Evolutionary conservation across 345 rosid species (phyloP), one percentile per base, ranked within the genome.

Genomic region (Murraya paniculata): DNA sequence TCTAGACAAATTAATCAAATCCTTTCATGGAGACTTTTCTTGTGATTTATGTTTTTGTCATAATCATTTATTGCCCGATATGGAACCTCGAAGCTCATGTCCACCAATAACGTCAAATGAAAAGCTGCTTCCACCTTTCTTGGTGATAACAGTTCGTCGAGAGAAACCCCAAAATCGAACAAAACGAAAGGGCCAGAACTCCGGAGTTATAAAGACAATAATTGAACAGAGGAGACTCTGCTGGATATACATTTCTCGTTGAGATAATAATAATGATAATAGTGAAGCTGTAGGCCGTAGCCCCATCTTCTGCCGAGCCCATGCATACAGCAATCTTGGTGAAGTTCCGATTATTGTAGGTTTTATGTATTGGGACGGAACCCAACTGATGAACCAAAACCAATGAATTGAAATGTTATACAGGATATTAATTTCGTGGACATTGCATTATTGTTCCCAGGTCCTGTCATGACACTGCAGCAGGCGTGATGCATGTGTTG

Each of bases 371-470:
- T 74, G 13, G 7, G 61, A 64, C 3, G 71, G 59, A 48, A 22
- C 36, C 61, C 36, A n/a, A 70, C 57, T 68, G 57, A 68, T 2
- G 10, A 64, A 68, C 6, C 39, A 64, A 65, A n/a, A 5, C 13
- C 39, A 11, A n/a, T 33, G 64, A 72, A 35, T 19, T 57, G 18
- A 69, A 76, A 1, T 1, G 9, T 35, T 22, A 7, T 22, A 7
- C 68, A 58, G 45, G 19, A 16, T 58, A 27, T 39, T 78, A 6
- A 65, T 65, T 64, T 55, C 21, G 38, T 4, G 74, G 39, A 61
- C 27, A 31, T 61, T 59, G 53, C 76, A 72, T 71, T 72, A 78
- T 78, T 78, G 81, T n/a, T 45, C 7, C 62, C 30, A 7, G 55
- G 28, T 62, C 28, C 33, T 33, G 68, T 62, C 61, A 71, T 39